Percentiles rank a stretch among this genome's conserved stretches.
These are phyloP conservation scores for Liquidambar formosana DNA, from an alignment of 164 flowering plant species.

Conservation along the genomic window DNA sequence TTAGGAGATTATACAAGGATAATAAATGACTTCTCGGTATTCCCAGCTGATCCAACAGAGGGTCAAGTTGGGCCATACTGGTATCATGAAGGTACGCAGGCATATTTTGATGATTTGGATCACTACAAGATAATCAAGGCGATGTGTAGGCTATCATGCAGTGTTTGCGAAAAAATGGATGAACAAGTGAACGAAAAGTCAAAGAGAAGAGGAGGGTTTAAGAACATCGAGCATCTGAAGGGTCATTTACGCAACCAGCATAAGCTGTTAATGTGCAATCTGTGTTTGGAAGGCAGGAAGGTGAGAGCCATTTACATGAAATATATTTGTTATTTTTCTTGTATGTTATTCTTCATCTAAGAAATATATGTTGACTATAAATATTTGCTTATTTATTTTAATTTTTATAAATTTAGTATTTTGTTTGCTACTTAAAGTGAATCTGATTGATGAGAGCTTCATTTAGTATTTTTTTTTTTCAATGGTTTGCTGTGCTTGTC, in stretches of 20 bases:
- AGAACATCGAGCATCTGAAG: constrained; percentile 79
- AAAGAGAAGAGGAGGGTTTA: constrained; percentile 52
- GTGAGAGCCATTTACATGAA: constrained; percentile 27
- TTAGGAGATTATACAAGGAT: constrained; percentile 81
- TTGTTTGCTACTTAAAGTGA: too few relatives aligned
- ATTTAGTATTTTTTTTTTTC: too few relatives aligned
- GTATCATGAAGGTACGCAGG: constrained; percentile 88
- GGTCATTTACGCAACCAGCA: constrained; percentile 77
- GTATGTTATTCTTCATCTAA: neutral
- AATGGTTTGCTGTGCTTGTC: too few relatives aligned
- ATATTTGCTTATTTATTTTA: constrained; percentile 48
- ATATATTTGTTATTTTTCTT: neutral
- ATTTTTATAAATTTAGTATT: too few relatives aligned
- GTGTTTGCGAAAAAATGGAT: constrained; percentile 70
- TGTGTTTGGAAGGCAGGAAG: constrained; percentile 96
- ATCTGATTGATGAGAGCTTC: too few relatives aligned
- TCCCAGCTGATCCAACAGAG: constrained; percentile 62
- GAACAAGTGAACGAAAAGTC: constrained; percentile 48
- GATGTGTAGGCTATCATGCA: constrained; percentile 93
- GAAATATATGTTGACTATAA: too few relatives aligned
- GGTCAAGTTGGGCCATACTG: constrained; percentile 73
- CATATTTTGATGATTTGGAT: constrained; percentile 82
- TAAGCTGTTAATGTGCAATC: constrained; percentile 72
- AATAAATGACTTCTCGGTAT: constrained; percentile 64
- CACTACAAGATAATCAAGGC: constrained; percentile 94